phyloP scores from a whole-genome alignment of 176 grass and related monocot species.

The Hordeum vulgare region MorexV3_pseudomolecules_assembly NC_058518.1:470256961-470257460 shows the following conservation, averaged over 20 bases:
- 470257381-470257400: neutral
- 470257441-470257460: conserved; percentile 4
- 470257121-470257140: conserved; percentile 98
- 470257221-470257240: conserved; percentile 48
- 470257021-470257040: too few species aligned
- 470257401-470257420: neutral
- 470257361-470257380: neutral
- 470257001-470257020: too few species aligned
- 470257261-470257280: conserved; percentile 35
- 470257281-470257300: neutral
- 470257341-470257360: neutral
- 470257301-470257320: neutral
- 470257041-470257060: too few species aligned
- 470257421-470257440: neutral
- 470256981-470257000: too few species aligned
- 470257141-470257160: conserved; percentile 73
- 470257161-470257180: conserved; percentile 86
- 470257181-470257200: conserved; percentile 97
- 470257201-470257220: conserved; percentile 57
- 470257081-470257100: conserved; percentile 61
- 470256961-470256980: neutral
- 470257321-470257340: neutral
- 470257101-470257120: conserved; percentile 69
- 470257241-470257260: conserved; percentile 98
- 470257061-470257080: neutral